Base-by-base conservation (phyloP, 2,329 filamentous ascomycete genomes). In the Neonectria magnoliae region DNA sequence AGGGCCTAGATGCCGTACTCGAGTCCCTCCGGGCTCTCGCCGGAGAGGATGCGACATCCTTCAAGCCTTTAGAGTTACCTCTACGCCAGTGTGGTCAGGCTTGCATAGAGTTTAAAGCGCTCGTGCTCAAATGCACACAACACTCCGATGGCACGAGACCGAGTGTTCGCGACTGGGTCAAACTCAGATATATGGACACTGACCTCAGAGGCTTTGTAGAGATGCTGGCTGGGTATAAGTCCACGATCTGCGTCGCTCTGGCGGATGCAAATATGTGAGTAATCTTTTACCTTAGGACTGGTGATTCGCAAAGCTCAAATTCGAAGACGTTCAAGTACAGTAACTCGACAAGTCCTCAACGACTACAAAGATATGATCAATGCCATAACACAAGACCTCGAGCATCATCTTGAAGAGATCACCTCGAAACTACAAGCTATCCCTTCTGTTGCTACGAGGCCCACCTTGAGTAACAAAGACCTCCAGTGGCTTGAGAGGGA, bases 341-440 rank as follows among this genome's bases (percentile, higher is more conserved):
- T n/a, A n/a, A n/a, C n/a, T n/a, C n/a, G n/a, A n/a, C n/a, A n/a
- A n/a, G n/a, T n/a, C n/a, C n/a, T n/a, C n/a, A n/a, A n/a, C n/a
- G n/a, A n/a, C 2, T 71, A 73, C 13, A 71, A 71, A 20, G 63
- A 66, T 8, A 50, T 69, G 64, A 72, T 73, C 14, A 47, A 47
- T 20, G 64, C 66, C 20, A 71, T 70, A 1, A 71, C 62, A n/a
- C 51, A 61, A 27, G 70, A 73, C 47, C 60, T 73, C 9, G 56
- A 64, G 42, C 51, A 65, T 20, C 64, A 66, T 57, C 61, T 66
- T 3, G 47, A 61, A 18, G 31, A 57, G 2, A 64, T 66, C 13
- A 52, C 60, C 27, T 45, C 60, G 1, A 66, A 60, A 47, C n/a
- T n/a, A n/a, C n/a, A n/a, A n/a, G n/a, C n/a, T n/a, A n/a, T n/a